phyloP scores from a whole-genome alignment of 1,139 yeast genomes.

The Ogataea hybrid region DNA sequence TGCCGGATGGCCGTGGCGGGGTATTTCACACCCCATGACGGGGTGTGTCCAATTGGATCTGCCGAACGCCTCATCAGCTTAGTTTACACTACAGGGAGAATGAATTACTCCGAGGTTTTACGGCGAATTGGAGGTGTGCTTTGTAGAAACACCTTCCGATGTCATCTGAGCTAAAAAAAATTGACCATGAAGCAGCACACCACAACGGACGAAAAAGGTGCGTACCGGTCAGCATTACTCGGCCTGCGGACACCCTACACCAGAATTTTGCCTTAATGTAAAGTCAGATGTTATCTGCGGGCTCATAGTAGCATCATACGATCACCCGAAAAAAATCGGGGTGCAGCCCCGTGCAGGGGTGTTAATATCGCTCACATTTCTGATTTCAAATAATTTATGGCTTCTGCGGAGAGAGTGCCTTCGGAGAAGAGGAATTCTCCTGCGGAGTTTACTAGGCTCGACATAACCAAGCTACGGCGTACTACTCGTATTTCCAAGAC shows the following conservation, averaged over 20 bases:
- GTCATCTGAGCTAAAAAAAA: too few species aligned
- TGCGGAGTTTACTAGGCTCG: constrained; percentile 9
- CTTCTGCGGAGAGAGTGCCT: constrained; percentile 2
- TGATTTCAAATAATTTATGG: neutral
- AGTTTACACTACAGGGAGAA: neutral
- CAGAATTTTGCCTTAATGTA: neutral
- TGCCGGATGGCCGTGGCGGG: constrained; percentile 11
- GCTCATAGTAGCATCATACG: constrained; percentile 2
- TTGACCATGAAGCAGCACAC: neutral
- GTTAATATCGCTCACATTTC: neutral
- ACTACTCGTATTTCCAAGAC: constrained; percentile 31
- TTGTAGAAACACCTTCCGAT: neutral
- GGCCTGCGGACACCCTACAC: neutral
- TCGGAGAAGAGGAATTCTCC: constrained; percentile 1
- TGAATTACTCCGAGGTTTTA: neutral
- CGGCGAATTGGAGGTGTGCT: neutral
- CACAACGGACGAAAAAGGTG: neutral
- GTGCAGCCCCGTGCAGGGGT: constrained; percentile 4
- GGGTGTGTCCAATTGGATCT: neutral
- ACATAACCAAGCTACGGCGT: constrained; percentile 20
- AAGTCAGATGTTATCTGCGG: constrained; percentile 1
- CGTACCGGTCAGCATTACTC: neutral
- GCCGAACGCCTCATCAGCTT: neutral
- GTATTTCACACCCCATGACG: constrained; percentile 7
- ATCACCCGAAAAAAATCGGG: constrained; percentile 5